Evolutionary conservation across 371 early-diverging fungal species (phyloP).

Genomic region (Mortierella sp.): DNA sequence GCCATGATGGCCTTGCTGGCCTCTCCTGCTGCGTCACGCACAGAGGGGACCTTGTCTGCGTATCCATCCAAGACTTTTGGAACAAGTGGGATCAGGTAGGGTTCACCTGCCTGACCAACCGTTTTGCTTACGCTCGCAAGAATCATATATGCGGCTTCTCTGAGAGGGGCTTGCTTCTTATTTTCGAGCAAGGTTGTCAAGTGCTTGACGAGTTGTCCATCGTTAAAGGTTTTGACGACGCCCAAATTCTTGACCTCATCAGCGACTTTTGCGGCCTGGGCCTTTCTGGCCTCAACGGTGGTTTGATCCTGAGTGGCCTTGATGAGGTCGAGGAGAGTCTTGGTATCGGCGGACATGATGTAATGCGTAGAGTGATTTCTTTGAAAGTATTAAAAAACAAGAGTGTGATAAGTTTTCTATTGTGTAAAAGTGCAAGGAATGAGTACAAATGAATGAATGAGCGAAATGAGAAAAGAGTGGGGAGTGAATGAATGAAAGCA

Average conservation of each 20-base stretch:
- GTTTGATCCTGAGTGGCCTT: conserved; percentile 48
- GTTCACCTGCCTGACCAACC: conserved; percentile 64
- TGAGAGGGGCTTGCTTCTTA: conserved; percentile 63
- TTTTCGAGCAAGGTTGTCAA: conserved; percentile 46
- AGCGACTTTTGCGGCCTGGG: conserved; percentile 34
- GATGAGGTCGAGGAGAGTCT: conserved; percentile 41
- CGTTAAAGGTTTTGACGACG: conserved; percentile 33
- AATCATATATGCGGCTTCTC: conserved; percentile 68
- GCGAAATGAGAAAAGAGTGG: conserved; percentile 5
- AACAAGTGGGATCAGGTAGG: conserved; percentile 65
- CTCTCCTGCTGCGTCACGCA: conserved; percentile 67
- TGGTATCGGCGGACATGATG: conserved; percentile 24
- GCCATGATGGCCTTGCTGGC: conserved; percentile 63
- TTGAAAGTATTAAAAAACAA: background rate
- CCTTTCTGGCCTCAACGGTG: conserved; percentile 24
- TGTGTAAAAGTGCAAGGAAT: background rate
- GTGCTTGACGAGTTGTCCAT: conserved; percentile 42
- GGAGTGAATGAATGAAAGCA: conserved; percentile 3
- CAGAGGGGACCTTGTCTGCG: conserved; percentile 66
- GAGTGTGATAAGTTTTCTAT: background rate
- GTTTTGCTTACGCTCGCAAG: conserved; percentile 58
- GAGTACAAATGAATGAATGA: background rate
- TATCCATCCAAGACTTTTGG: conserved; percentile 61
- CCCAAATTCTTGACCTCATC: conserved; percentile 43
- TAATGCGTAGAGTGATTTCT: conserved; percentile 9